Conservation (phyloP, 495 filamentous ascomycete species). For the Darksidea phi region DNA sequence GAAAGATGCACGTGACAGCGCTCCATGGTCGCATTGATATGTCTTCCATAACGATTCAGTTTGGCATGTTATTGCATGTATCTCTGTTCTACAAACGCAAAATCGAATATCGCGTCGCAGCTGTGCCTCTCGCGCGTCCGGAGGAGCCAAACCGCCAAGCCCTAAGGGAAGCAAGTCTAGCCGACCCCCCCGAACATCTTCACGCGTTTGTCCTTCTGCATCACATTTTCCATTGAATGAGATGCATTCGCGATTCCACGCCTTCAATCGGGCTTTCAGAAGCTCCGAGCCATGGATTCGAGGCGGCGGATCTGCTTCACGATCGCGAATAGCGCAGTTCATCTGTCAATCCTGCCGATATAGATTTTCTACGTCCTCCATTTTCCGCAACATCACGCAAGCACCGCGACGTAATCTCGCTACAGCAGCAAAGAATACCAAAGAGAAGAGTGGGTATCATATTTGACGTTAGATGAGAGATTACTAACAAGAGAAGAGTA, state of each 20-base stretch:
- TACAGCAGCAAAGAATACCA: background rate
- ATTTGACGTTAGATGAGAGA: background rate
- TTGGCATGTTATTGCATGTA: too few relatives aligned
- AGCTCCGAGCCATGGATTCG: constrained; percentile 9
- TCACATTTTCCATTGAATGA: constrained; percentile 5
- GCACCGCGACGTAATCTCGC: background rate
- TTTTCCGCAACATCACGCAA: constrained; percentile 11
- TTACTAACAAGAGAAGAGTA: constrained; percentile 11
- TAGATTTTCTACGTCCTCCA: constrained; percentile 25
- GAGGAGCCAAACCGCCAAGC: constrained; percentile 10
- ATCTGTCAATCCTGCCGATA: constrained; percentile 11
- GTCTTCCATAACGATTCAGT: too few relatives aligned
- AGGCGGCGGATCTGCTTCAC: background rate
- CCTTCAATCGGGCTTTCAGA: constrained; percentile 1
- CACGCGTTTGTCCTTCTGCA: constrained; percentile 3
- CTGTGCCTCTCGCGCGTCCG: constrained; percentile 5
- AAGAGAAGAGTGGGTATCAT: background rate
- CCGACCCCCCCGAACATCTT: constrained; percentile 7
- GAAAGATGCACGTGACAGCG: background rate
- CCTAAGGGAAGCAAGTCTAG: constrained; percentile 12
- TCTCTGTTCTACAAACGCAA: too few relatives aligned
- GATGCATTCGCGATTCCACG: constrained; percentile 24
- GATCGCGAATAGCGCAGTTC: constrained; percentile 2
- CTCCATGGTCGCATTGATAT: background rate
- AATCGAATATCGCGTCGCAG: background rate